A percentile compares a stretch with the other conserved stretches of the same genome.
These are phyloP conservation scores for Pholiota conissans DNA, from an alignment of 768 basidiomycete species.

Conservation along the genomic window DNA sequence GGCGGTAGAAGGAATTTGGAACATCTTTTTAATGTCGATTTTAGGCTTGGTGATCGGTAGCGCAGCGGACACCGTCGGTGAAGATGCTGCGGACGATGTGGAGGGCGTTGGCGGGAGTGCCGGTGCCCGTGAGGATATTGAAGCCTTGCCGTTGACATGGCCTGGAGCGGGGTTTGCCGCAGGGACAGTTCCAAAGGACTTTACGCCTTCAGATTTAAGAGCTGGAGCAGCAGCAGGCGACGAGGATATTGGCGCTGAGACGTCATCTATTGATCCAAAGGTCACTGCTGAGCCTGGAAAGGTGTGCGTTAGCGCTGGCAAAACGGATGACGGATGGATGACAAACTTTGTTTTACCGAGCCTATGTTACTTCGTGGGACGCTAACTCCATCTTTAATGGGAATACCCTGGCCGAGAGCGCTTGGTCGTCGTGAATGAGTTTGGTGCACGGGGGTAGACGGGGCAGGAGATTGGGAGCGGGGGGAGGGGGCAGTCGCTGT, in stretches of 20 bases:
- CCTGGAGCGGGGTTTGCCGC: slow-evolving; percentile 40
- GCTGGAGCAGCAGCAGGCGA: slow-evolving; percentile 72
- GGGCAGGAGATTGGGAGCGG: slow-evolving; percentile 79
- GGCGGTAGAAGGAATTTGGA: slow-evolving; percentile 57
- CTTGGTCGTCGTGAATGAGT: slow-evolving; percentile 82
- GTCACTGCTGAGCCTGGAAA: slow-evolving; percentile 65
- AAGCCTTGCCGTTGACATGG: slow-evolving; percentile 65
- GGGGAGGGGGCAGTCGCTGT: slow-evolving; percentile 57
- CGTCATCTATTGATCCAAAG: slow-evolving; percentile 90
- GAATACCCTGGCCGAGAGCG: slow-evolving; percentile 66
- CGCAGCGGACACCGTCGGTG: slow-evolving; percentile 34
- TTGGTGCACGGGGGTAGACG: slow-evolving; percentile 45
- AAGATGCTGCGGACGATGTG: slow-evolving; percentile 37
- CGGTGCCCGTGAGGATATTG: slow-evolving; percentile 42
- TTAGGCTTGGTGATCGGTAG: slow-evolving; percentile 38
- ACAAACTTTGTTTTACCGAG: slow-evolving; percentile 66
- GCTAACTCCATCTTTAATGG: slow-evolving; percentile 79
- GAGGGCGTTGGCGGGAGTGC: slow-evolving; percentile 27
- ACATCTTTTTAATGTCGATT: slow-evolving; percentile 60
- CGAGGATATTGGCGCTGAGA: slow-evolving; percentile 73
- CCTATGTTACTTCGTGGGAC: slow-evolving; percentile 66
- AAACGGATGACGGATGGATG: slow-evolving; percentile 11
- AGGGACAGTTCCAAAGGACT: slow-evolving; percentile 80
- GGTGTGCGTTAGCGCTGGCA: slow-evolving; percentile 11
- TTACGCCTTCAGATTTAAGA: slow-evolving; percentile 72